These are phyloP conservation scores for Coniochaeta prunicola DNA, from an alignment of 2,329 filamentous ascomycete species.

Conservation along the genomic window DNA sequence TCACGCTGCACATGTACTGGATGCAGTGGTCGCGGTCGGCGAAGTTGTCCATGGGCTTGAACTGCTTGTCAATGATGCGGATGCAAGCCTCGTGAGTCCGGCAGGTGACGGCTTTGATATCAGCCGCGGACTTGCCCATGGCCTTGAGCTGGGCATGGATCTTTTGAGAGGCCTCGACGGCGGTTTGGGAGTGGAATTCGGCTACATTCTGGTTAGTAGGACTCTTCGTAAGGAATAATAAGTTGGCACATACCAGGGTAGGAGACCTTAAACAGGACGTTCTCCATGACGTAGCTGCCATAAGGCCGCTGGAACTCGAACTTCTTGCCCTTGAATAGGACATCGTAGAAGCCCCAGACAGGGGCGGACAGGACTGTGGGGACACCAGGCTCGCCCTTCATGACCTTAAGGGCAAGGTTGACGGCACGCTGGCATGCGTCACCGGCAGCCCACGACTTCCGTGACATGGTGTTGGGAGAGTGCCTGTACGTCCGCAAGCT, in stretches of 20 bases:
- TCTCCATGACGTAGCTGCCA: conserved; percentile 99
- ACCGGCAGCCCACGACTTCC: conserved; percentile 98
- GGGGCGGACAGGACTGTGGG: conserved; percentile 90
- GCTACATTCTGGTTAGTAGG: conserved; percentile 37
- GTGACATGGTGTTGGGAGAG: conserved; percentile 97
- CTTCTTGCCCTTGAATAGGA: conserved; percentile 90
- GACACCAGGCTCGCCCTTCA: conserved; percentile 84
- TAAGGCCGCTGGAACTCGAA: conserved; percentile 96
- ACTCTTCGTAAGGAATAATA: neutral
- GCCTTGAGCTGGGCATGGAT: conserved; percentile 76
- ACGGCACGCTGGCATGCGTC: conserved; percentile 96
- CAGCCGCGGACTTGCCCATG: conserved; percentile 82
- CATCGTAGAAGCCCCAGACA: conserved; percentile 97
- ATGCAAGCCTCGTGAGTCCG: conserved; percentile 97
- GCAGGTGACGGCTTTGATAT: conserved; percentile 90
- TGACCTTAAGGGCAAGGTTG: conserved; percentile 82
- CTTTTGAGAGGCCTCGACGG: conserved; percentile 88
- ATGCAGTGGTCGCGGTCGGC: conserved; percentile 99
- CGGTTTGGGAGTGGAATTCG: conserved; percentile 98
- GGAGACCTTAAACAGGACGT: conserved; percentile 99
- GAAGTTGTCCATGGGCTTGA: conserved; percentile 99
- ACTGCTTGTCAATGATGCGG: conserved; percentile 99
- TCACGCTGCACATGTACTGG: conserved; percentile 97
- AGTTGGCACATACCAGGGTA: conserved; percentile 67
- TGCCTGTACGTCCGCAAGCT: conserved; percentile 94